Base-by-base conservation (phyloP, 1,139 yeast species). In the Geotrichum siamense region DNA sequence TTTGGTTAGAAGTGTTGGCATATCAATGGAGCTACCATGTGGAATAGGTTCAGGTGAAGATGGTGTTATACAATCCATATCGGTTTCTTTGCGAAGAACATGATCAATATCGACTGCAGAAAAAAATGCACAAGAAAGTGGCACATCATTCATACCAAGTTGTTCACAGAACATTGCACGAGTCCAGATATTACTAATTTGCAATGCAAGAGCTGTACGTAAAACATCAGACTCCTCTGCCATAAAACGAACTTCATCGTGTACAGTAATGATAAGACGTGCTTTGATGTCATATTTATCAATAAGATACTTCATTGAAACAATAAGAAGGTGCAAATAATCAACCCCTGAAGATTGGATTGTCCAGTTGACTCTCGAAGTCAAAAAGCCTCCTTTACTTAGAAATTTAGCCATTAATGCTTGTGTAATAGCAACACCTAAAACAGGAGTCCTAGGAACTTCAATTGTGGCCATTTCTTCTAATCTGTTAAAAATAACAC, bases 291-390 rank as follows among this genome's bases (percentile, higher is more conserved):
- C 61, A 61, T 78, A 91, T 49, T 71, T 72, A 31, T 75, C 71
- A 39, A 76, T 71, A 53, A 93, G 69, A 57, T 86, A 85, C 49
- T 86, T 85, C 97, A 93, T 91, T 0, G 96, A 79, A 3, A 87
- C 76, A 45, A 91, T 74, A 46, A 93, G 63, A 34, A 93, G 63
- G 61, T 93, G 98, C 43, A 93, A 69, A 59, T 93, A 93, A 61
- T 93, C 98, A 15, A 93, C 99, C 33, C 98, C 99, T 1, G 96
- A 86, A 33, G 96, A 86, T 61, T 93, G 99, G 58, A 93, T 93
- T 0, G 96, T 85, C 99, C 99, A 93, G 58, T 93, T 93, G 51
- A 89, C 82, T 56, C 99, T 67, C 2, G 96, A 86, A 0, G 98
- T 93, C 55, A 91, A 65, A 61, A 82, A 91, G 1, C 75, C 68